Evolutionary conservation across 2,329 filamentous ascomycete genomes (phyloP).

Genomic region (Graphilbum ipis-grandicollis): DNA sequence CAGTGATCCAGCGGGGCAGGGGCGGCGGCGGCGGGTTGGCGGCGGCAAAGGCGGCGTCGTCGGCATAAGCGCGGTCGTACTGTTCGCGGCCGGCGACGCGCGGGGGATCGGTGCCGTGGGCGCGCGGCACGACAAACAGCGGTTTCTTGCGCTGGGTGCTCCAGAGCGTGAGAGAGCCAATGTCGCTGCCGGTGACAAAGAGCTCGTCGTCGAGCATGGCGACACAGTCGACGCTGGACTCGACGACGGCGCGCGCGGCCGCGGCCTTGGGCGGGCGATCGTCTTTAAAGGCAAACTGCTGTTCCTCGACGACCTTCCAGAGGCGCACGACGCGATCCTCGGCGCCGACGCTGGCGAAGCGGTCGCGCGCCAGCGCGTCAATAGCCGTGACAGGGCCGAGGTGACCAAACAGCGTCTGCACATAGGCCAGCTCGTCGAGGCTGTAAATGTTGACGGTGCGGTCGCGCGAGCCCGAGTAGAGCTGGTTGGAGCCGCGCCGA

Average conservation of each 20-base stretch:
- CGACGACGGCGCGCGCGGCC: constrained; percentile 24
- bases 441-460: constrained; percentile 93
- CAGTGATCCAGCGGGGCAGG: constrained; percentile 78
- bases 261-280: constrained; percentile 37
- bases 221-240: constrained; percentile 84
- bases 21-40: constrained; percentile 43
- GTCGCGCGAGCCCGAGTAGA: constrained; percentile 83
- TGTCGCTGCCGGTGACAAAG: constrained; percentile 89
- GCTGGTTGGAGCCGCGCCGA: constrained; percentile 70
- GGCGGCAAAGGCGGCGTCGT: constrained; percentile 61
- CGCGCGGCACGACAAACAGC: constrained; percentile 58
- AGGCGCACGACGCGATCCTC: constrained; percentile 79
- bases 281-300: constrained; percentile 85
- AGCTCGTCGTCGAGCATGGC: constrained; percentile 76
- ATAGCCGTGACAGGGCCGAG: constrained; percentile 81
- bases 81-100: constrained; percentile 39
- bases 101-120: constrained; percentile 69
- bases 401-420: constrained; percentile 92
- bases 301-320: constrained; percentile 95
- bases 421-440: constrained; percentile 77
- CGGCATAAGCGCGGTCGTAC: constrained; percentile 23
- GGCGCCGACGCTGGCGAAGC: constrained; percentile 79
- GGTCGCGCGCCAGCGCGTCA: constrained; percentile 66
- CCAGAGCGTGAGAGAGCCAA: constrained; percentile 76
- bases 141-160: constrained; percentile 89